Base-by-base conservation (phyloP, 2,329 filamentous ascomycete genomes). In the Paecilomyces dactylethromorphus region DNA sequence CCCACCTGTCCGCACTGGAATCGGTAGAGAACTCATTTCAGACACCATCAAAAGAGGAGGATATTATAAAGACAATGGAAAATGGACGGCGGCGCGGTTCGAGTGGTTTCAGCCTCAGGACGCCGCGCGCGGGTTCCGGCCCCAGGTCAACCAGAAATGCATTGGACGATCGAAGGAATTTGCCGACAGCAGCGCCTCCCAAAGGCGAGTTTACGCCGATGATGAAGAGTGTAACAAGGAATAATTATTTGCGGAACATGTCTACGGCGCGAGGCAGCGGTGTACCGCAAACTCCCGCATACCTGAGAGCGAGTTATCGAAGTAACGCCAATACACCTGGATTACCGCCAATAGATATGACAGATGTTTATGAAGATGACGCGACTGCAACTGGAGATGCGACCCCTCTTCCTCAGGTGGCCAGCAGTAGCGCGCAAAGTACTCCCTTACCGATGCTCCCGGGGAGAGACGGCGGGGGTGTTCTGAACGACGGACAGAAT, bases 151-250 rank as follows among this genome's bases (percentile, higher is more conserved):
- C 68, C 8, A 71, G 70, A 64, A 74, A 66, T 67, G 72, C 88
- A 21, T 82, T 96, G 50, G 83, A 84, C 61, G 85, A 90, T 73
- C 83, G 86, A 65, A 85, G 85, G 67, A 94, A 91, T 67, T 80
- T 91, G 22, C 88, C 87, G 22, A 79, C 81, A 39, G 82, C 83
- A 63, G 80, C 78, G 15, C 70, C 73, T 4, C 68, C 68, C 12
- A 82, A 79, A 63, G 87, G 87, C 66, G 95, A 99, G 69, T 99
- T 99, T 73, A 99, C 94, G 0, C 94, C 95, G 0, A 79, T 99
- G 65, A 85, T 99, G 71, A 96, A 96, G 75, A 87, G 85, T 66
- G 70, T 82, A 78, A 81, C 92, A 81, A 79, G 91, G 79, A 82
- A 89, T 79, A 78, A 87, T 80, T 74, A 84, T 76, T 62, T 83